Conservation (phyloP, 352 stramenopile genomes). For the Blastocystis sp. region DNA sequence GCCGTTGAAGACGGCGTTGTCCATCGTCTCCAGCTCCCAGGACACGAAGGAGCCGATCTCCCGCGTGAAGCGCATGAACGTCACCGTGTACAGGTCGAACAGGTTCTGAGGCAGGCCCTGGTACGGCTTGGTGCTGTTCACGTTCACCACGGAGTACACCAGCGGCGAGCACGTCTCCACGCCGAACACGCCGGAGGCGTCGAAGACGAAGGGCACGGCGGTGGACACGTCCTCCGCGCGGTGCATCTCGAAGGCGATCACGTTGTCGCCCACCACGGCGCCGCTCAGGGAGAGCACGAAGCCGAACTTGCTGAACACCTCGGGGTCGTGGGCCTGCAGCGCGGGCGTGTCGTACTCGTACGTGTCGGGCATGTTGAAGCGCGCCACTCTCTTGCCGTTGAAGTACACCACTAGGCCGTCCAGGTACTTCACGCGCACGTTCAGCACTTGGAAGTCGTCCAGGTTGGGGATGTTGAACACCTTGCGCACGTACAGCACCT, state of each 20-base stretch:
- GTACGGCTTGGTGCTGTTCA: background rate
- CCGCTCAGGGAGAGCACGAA: slow-evolving; percentile 9
- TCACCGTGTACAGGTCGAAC: background rate
- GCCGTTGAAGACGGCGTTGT: slow-evolving; percentile 5
- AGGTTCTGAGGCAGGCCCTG: background rate
- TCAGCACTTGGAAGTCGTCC: slow-evolving; percentile 31
- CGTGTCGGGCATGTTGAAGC: slow-evolving; percentile 13
- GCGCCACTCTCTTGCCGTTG: slow-evolving; percentile 40
- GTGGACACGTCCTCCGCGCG: background rate
- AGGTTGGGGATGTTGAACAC: slow-evolving; percentile 6
- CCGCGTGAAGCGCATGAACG: background rate
- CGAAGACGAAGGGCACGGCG: background rate
- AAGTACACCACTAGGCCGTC: slow-evolving; percentile 42
- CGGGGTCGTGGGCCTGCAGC: background rate
- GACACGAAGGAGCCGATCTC: background rate
- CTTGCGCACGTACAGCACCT: slow-evolving; percentile 16
- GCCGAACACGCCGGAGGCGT: slow-evolving; percentile 15
- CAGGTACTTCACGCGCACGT: slow-evolving; percentile 5
- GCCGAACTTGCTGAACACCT: background rate
- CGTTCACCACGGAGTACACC: background rate
- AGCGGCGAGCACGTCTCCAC: slow-evolving; percentile 31
- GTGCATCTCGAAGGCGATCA: slow-evolving; percentile 50
- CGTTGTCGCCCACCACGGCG: slow-evolving; percentile 1
- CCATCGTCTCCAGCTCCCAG: slow-evolving; percentile 13
- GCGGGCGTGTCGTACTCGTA: background rate